Percentiles rank a stretch among this genome's conserved stretches.
Evolutionary conservation across 257 asterid species (phyloP).

Genomic region (Leptodermis oblonga): DNA sequence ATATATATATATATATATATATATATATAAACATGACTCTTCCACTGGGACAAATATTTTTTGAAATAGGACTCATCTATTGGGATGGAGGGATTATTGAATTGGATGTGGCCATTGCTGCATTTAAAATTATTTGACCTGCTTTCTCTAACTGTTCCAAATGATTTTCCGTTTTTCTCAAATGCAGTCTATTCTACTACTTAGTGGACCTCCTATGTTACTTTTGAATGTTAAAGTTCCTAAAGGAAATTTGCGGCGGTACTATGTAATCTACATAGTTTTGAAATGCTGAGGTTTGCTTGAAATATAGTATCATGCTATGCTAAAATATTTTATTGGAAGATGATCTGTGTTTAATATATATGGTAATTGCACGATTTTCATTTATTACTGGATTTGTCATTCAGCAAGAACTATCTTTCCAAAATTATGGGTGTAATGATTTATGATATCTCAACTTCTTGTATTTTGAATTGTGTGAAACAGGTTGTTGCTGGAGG

Average conservation of each 20-base stretch:
- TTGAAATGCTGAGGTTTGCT: neutral
- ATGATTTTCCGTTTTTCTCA: neutral
- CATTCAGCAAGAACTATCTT: neutral
- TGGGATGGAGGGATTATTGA: too few species aligned
- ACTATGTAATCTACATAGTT: neutral
- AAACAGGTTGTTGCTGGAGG: slow-evolving; percentile 95
- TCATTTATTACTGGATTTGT: neutral
- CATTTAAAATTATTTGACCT: neutral
- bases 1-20: too few species aligned
- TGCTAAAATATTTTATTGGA: neutral
- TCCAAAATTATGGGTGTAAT: neutral
- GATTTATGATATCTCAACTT: neutral
- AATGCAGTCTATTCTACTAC: neutral
- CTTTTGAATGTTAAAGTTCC: neutral
- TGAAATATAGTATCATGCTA: neutral
- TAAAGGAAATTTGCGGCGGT: neutral
- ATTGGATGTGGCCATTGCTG: neutral
- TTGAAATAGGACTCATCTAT: too few species aligned
- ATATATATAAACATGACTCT: too few species aligned
- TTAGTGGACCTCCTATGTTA: neutral
- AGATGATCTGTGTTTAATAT: neutral
- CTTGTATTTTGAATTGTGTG: neutral
- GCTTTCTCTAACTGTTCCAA: too few species aligned
- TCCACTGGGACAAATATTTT: too few species aligned
- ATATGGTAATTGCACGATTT: too few species aligned